Evolutionary conservation across 2,329 filamentous ascomycete genomes (phyloP), one percentile per base, ranked within the genome.

Genomic region (Dactylonectria macrodidyma): DNA sequence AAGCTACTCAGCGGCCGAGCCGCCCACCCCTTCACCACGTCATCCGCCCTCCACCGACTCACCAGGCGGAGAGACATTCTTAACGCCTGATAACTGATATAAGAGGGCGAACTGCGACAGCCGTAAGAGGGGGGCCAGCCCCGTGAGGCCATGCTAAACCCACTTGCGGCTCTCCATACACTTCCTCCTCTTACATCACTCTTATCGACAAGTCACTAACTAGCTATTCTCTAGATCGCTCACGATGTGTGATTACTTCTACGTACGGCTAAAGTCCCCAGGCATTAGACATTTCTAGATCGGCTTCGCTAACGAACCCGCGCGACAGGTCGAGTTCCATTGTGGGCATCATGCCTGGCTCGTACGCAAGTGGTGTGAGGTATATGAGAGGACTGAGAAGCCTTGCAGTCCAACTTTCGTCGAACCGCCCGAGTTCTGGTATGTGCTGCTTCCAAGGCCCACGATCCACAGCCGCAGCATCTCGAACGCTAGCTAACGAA

Each of bases 221-320:
- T 54, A 24, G 24, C 30, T 57, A 22, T 24, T 44, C 22, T 36
- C n/a, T 9, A 14, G 36, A n/a, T 22, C 30, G 26, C 33, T 33
- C 36, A 56, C 50, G 16, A 75, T 75, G 73, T 75, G 73, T 44
- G 72, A 75, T 52, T 75, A 75, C 60, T 75, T 73, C 65, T 75
- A 70, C 52, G 73, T 75, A 70, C 24, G 70, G 26, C 16, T 48
- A 22, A 16, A 33, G 3, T 2, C 26, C 44, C 16, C 38, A 36
- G n/a, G 22, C 7, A 16, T 46, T 34, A n/a, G 6, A 10, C 30
- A 19, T 47, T 10, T 33, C 41, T 10, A 6, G 33, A 55, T 52
- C 36, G 33, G 41, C 57, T 55, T 41, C 22, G 14, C 44, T 46
- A 30, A 66, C 59, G 30, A 62, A 62, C 11, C n/a, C 24, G 24